These are phyloP conservation scores for Boletus reticuloceps DNA, from an alignment of 768 basidiomycete species.

Conservation along the genomic window DNA sequence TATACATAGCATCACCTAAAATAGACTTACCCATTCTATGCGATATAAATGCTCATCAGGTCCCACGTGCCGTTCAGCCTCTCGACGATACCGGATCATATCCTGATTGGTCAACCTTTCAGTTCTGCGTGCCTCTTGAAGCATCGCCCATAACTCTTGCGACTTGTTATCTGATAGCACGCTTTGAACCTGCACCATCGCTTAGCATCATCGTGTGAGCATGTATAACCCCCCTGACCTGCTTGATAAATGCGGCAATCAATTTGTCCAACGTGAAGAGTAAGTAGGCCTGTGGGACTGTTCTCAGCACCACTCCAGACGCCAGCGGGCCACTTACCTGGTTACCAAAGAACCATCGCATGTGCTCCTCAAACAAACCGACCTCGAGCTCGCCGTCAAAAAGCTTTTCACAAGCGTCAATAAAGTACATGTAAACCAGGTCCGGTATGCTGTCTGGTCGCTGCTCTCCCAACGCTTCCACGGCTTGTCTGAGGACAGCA, in stretches of 20 bases:
- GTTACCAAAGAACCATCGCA: slow-evolving; percentile 92
- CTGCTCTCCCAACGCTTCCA: slow-evolving; percentile 56
- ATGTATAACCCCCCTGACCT: slow-evolving; percentile 46
- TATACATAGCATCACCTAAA: not conserved
- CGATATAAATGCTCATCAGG: slow-evolving; percentile 76
- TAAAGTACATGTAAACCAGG: slow-evolving; percentile 82
- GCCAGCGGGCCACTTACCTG: slow-evolving; percentile 47
- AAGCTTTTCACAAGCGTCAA: slow-evolving; percentile 89
- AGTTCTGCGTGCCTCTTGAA: slow-evolving; percentile 60
- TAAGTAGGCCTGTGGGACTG: slow-evolving; percentile 71
- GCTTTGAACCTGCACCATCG: slow-evolving; percentile 70
- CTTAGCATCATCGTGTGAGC: slow-evolving; percentile 1
- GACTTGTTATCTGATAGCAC: slow-evolving; percentile 82
- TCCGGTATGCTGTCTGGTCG: slow-evolving; percentile 48
- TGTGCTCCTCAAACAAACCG: slow-evolving; percentile 89
- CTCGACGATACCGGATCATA: slow-evolving; percentile 73
- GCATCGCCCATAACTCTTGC: slow-evolving; percentile 78
- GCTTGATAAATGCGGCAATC: slow-evolving; percentile 86
- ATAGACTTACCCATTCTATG: slow-evolving; percentile 67
- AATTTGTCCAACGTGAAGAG: slow-evolving; percentile 94
- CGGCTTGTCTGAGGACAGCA: slow-evolving; percentile 61
- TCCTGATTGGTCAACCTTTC: slow-evolving; percentile 59
- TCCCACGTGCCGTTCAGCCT: slow-evolving; percentile 73
- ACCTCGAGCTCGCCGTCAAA: slow-evolving; percentile 94
- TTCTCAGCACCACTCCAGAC: slow-evolving; percentile 5